These are phyloP conservation scores for Populus hybrid DNA, from an alignment of 441 rosid genomes.

Conservation along the genomic window DNA sequence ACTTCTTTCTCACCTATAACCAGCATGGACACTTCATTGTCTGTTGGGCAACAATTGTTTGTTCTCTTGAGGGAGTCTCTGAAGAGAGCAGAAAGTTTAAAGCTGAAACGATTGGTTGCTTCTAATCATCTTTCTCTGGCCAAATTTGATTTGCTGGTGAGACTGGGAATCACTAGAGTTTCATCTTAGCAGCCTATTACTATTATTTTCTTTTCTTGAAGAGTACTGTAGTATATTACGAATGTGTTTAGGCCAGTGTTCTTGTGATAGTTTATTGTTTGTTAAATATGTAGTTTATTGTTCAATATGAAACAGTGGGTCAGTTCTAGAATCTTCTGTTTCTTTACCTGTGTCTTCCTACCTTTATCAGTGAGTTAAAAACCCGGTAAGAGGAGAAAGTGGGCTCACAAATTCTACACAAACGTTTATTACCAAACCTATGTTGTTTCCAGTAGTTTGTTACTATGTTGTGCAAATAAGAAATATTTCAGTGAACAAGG, in stretches of 20 bases:
- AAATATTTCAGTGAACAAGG: too few species aligned
- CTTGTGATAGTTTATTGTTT: background rate
- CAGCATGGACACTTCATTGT: conserved; percentile 62
- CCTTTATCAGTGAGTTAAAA: background rate
- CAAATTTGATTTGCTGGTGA: conserved; percentile 84
- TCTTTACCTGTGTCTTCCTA: background rate
- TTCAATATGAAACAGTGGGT: background rate
- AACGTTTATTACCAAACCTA: background rate
- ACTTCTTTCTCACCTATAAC: conserved; percentile 68
- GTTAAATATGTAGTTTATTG: background rate
- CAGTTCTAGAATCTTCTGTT: background rate
- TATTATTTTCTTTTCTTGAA: background rate
- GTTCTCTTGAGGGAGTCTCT: conserved; percentile 79
- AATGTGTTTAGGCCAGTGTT: conserved; percentile 2
- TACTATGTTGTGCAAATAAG: background rate
- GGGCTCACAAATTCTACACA: background rate
- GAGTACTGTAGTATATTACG: background rate
- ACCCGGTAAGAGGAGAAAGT: background rate
- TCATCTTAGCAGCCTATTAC: background rate
- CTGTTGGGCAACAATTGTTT: conserved; percentile 86
- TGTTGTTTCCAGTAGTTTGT: background rate
- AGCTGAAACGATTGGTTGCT: conserved; percentile 77
- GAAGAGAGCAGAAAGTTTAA: conserved; percentile 84
- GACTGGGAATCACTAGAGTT: conserved; percentile 17
- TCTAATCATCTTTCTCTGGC: conserved; percentile 96